Evolutionary conservation across 2,329 filamentous ascomycete genomes (phyloP), one percentile per base, ranked within the genome.

Genomic region (Fusarium anthophilum): DNA sequence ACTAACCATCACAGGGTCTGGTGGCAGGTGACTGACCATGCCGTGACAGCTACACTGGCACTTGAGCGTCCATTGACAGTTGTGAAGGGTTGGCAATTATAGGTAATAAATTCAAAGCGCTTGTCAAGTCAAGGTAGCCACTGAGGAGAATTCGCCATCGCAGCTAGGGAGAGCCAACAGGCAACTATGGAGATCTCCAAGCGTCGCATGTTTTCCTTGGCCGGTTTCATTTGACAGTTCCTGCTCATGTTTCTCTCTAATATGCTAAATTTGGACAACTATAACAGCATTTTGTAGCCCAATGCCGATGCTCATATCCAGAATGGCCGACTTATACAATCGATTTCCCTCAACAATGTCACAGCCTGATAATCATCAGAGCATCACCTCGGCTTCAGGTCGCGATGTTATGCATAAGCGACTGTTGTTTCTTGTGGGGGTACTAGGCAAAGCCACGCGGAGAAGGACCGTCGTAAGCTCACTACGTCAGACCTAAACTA

Each of bases 101-200:
- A 15, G 13, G 39, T 2, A 43, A 43, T 6, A 1, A 10, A n/a
- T 5, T 4, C 6, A 41, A n/a, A 22, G 18, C 6, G 38, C 6
- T 39, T 7, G 18, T 1, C 6, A 22, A 22, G 38, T 39, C 11
- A 22, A 39, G 22, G 38, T 1, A 3, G 20, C 20, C 7, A 0
- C 20, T 22, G 12, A 39, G 20, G 20, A 22, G 3, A 22, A 26
- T 26, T 7, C 26, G 18, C 18, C 38, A 39, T 22, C 3, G 20
- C 3, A 26, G 1, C 1, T 4, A 12, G 15, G 41, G 9, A 12
- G 2, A 5, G 15, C 1, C 6, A 8, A 17, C 7, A 18, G 9
- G 10, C n/a, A 26, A 5, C 15, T 12, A 24, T 43, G 2, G 2
- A 6, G 11, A 0, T 1, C 6, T 12, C 2, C 2, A 17, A 17